Evolutionary conservation across 2,329 filamentous ascomycete genomes (phyloP).

Genomic region (Fusarium longipes): DNA sequence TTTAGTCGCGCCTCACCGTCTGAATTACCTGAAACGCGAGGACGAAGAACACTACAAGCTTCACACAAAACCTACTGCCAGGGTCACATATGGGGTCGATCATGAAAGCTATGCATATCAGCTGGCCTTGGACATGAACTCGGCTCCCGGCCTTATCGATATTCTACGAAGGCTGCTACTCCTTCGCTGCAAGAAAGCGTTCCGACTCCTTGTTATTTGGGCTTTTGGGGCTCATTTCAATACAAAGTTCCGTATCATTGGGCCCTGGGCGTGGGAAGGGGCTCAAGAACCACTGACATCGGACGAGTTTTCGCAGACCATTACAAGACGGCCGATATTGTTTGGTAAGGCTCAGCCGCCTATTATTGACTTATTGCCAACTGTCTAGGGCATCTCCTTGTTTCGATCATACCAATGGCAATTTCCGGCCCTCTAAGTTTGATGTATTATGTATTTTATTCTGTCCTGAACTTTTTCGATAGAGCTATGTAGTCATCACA

Average conservation of each 20-base stretch:
- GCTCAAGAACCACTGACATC: neutral
- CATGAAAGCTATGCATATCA: neutral
- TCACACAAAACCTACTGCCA: neutral
- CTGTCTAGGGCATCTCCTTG: neutral
- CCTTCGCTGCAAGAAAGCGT: rapidly evolving
- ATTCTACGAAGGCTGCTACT: neutral
- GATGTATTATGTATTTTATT: neutral
- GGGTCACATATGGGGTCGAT: neutral
- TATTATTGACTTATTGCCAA: rapidly evolving
- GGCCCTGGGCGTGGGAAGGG: rapidly evolving
- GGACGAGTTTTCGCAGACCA: neutral
- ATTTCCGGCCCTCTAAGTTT: neutral
- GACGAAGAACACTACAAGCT: neutral
- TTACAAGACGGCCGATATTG: neutral
- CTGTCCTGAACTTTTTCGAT: neutral
- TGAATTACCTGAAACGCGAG: neutral
- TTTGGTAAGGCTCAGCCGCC: rapidly evolving
- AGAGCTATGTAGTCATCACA: neutral
- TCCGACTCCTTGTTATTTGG: neutral
- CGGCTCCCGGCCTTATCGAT: neutral
- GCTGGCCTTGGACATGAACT: neutral
- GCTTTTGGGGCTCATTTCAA: neutral
- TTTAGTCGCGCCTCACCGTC: neutral
- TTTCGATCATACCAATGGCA: neutral
- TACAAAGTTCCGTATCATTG: neutral